Evolutionary conservation across 331 rosid species (phyloP), one percentile per base, ranked within the genome.

Genomic region (Malus hybrid): DNA sequence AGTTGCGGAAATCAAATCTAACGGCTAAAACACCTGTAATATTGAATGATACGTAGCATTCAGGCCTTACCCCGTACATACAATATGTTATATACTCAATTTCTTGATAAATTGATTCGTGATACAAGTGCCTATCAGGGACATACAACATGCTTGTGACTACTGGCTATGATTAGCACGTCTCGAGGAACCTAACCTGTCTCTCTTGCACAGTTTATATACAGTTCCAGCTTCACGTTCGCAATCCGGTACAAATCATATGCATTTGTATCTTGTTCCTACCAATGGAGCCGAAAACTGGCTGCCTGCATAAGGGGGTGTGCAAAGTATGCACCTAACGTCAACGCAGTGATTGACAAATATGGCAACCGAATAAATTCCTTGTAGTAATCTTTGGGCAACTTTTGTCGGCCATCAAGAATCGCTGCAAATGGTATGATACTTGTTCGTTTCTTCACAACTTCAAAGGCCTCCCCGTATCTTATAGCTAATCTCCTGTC

Each of bases 291-390:
- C 26, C 86, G 84, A 77, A 78, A 92, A 84, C 97, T 91, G 26
- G 89, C 88, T 16, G 93, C 88, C 73, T 85, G 96, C 99, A 94
- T 91, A 48, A 90, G 88, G 1, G 99, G 97, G 78, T 94, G 99
- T 8, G 92, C 96, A 71, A 91, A 81, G 75, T 94, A 94, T 34
- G 92, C 95, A 63, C 99, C 99, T 69, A 94, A 29, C 6, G 99
- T 91, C 73, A 94, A 0, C 62, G 87, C 92, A 53, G 99, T 92
- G 82, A 94, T 80, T 11, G 86, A 20, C 63, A 94, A 63, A 85
- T 94, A 94, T 6, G 99, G 99, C 75, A 94, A 55, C 36, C 97
- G 89, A 63, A 94, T 63, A 66, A 94, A 94, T 77, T 94, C 99
- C 82, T 88, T 92, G 86, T 91, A 90, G 84, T 86, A 94, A 75